These are phyloP conservation scores for Aureobasidium subglaciale DNA, from an alignment of 2,329 filamentous ascomycete genomes.

Conservation along the genomic window DNA sequence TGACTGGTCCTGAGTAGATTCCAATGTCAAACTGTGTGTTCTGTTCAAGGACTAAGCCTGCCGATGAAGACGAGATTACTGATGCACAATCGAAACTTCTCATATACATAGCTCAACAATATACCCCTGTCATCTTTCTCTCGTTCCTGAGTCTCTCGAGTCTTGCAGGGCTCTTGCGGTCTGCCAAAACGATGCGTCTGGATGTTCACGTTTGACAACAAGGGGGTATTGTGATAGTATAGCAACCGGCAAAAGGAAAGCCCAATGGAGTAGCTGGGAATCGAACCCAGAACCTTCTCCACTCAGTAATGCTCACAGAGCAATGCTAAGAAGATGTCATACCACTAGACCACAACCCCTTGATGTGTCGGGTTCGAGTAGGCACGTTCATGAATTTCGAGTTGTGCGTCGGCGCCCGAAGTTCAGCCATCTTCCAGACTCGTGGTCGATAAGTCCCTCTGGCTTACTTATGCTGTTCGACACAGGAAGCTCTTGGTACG, in stretches of 20 bases:
- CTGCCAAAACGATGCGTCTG: neutral
- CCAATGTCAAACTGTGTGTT: too few species aligned
- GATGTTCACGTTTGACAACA: too few species aligned
- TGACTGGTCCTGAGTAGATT: constrained; percentile 16
- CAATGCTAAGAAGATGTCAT: constrained; percentile 14
- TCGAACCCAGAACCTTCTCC: constrained; percentile 14
- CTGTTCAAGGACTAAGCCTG: neutral
- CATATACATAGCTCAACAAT: neutral
- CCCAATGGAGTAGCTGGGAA: constrained; percentile 12
- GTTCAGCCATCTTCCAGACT: neutral
- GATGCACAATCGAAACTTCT: neutral
- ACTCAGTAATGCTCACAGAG: constrained; percentile 7
- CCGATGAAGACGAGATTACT: neutral
- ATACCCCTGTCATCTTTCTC: neutral
- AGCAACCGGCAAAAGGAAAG: neutral
- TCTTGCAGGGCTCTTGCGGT: too few species aligned
- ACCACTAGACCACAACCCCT: constrained; percentile 13
- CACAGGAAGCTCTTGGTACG: too few species aligned
- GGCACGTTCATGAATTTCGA: neutral
- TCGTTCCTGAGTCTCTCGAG: too few species aligned
- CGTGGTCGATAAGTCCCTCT: too few species aligned
- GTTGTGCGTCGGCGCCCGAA: neutral
- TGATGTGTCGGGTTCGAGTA: neutral
- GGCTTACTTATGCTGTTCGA: too few species aligned
- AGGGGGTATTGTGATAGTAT: neutral